Percentiles rank a stretch among this genome's conserved stretches.
Evolutionary conservation across 768 basidiomycete species (phyloP).

Genomic region (Tubosaeta brunneosetosa): DNA sequence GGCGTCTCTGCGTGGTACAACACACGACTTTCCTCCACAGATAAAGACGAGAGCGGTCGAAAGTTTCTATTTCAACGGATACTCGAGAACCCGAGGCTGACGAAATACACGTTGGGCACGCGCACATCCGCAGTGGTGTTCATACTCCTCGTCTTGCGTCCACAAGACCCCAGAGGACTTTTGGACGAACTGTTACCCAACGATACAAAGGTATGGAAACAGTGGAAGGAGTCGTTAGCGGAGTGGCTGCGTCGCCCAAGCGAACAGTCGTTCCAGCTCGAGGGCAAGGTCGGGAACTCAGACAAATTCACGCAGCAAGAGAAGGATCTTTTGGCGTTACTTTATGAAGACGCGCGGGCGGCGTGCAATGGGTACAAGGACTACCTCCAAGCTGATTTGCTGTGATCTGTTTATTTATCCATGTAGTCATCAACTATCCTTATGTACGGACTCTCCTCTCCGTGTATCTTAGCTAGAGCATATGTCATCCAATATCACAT

Average conservation of each 20-base stretch:
- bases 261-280: neutral
- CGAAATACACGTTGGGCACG: slow-evolving; percentile 13
- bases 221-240: slow-evolving; percentile 16
- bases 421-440: neutral
- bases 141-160: slow-evolving; percentile 10
- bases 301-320: slow-evolving; percentile 10
- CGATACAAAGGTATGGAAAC: slow-evolving; percentile 18
- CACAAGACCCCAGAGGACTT: slow-evolving; percentile 2
- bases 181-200: slow-evolving; percentile 17
- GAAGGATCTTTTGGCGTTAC: slow-evolving; percentile 1
- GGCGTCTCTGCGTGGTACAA: slow-evolving; percentile 27
- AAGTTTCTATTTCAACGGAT: slow-evolving; percentile 11
- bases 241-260: neutral
- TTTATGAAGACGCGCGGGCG: slow-evolving; percentile 11
- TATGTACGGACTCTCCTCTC: neutral
- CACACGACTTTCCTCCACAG: slow-evolving; percentile 25
- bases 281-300: neutral
- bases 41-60: slow-evolving; percentile 18
- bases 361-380: slow-evolving; percentile 13
- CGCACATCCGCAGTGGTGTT: slow-evolving; percentile 18
- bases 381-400: neutral
- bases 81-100: slow-evolving; percentile 11
- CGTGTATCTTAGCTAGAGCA: neutral
- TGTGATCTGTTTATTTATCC: neutral
- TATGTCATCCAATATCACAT: neutral